Conservation (phyloP, 257 asterid species). For the Gentiana straminea region DNA sequence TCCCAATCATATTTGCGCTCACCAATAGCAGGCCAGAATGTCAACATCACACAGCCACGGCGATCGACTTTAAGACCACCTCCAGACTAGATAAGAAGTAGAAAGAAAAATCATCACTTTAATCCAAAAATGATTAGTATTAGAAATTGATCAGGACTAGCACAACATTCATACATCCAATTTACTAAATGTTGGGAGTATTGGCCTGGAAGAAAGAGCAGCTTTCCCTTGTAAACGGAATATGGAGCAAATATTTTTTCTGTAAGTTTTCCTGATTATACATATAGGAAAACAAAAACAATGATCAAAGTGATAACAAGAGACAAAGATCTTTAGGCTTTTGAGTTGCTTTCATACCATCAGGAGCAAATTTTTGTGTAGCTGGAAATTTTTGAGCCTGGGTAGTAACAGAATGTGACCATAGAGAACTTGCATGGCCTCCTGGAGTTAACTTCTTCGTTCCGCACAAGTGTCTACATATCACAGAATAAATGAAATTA, state of each 20-base stretch:
- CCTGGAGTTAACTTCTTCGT: constrained; percentile 6
- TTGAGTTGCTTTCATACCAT: constrained; percentile 22
- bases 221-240: constrained; percentile 81
- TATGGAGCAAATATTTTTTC: constrained; percentile 55
- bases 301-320: not conserved
- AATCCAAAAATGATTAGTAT: constrained; percentile 3
- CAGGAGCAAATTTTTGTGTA: constrained; percentile 17
- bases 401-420: constrained; percentile 12
- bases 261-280: constrained; percentile 17
- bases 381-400: constrained; percentile 26
- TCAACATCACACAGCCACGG: constrained; percentile 58
- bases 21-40: constrained; percentile 74
- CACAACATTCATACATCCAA: constrained; percentile 35
- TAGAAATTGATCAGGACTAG: not conserved
- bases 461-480: constrained; percentile 8
- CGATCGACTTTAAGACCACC: constrained; percentile 65
- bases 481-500: not conserved
- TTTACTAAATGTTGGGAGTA: constrained; percentile 53
- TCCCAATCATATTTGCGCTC: constrained; percentile 92
- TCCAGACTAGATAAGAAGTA: constrained; percentile 28
- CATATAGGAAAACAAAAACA: not conserved
- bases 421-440: constrained; percentile 7
- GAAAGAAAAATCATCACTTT: constrained; percentile 1
- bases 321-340: not conserved
- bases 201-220: constrained; percentile 64